Conservation (phyloP, 2,329 filamentous ascomycete species). For the Phaeosphaeriaceae sp. region DNA sequence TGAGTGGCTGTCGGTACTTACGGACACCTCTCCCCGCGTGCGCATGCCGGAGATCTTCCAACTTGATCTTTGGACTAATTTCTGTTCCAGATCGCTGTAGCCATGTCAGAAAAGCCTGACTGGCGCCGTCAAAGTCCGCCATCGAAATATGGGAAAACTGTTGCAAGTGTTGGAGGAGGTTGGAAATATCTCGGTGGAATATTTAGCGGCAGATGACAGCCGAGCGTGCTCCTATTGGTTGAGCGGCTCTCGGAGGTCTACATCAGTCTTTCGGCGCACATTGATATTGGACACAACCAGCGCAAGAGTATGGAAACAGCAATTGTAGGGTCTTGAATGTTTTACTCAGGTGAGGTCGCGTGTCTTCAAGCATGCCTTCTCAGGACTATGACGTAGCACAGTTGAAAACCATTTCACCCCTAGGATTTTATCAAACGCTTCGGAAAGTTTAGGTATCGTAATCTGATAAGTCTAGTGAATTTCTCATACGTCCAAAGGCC, state of each 20-base stretch:
- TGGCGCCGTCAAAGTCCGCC: conserved; percentile 51
- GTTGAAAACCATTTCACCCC: no score
- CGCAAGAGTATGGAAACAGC: conserved; percentile 10
- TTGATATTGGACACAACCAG: conserved; percentile 15
- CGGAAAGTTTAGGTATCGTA: no score
- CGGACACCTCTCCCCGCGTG: conserved; percentile 68
- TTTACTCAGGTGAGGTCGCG: no score
- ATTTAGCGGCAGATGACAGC: conserved; percentile 22
- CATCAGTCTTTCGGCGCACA: not conserved
- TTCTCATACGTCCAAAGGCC: no score
- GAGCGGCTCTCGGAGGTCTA: not conserved
- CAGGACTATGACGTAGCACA: not conserved
- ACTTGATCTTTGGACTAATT: conserved; percentile 63
- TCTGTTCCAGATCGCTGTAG: conserved; percentile 59
- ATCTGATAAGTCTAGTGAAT: no score
- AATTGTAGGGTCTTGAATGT: no score
- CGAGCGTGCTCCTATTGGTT: conserved; percentile 32
- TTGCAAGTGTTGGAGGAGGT: conserved; percentile 18
- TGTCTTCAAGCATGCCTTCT: not conserved
- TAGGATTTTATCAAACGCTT: no score
- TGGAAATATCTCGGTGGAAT: conserved; percentile 23
- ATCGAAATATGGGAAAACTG: conserved; percentile 17
- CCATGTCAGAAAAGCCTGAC: conserved; percentile 64
- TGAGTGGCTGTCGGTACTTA: conserved; percentile 49
- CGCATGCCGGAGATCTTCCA: conserved; percentile 63